Conservation (phyloP, 345 rosid genomes). For the Eucalyptus fibrosa region DNA sequence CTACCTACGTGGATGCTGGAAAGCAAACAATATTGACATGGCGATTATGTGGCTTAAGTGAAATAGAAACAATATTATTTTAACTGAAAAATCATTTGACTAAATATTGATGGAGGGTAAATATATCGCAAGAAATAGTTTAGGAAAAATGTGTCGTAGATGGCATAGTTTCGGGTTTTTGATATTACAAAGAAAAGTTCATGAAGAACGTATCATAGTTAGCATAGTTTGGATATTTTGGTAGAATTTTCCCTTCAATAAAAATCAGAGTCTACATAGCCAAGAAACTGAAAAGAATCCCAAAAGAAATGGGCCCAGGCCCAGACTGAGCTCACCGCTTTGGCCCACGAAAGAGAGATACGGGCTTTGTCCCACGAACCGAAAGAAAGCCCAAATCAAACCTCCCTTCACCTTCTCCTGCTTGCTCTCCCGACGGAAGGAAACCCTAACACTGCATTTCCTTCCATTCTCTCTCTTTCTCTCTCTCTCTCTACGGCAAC, state of each 20-base stretch:
- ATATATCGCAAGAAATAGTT: not conserved
- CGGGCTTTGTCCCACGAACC: not conserved
- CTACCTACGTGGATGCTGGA: rapidly evolving
- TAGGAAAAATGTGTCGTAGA: not conserved
- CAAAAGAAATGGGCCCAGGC: not conserved
- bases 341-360: not conserved
- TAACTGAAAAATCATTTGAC: too few relatives aligned
- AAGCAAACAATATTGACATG: not conserved
- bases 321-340: not conserved
- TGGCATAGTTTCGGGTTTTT: too few relatives aligned
- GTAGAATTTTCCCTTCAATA: not conserved
- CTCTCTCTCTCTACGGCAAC: not conserved
- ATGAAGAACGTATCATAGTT: too few relatives aligned
- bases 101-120: too few relatives aligned
- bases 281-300: not conserved
- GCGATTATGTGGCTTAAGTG: too few relatives aligned
- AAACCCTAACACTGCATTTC: not conserved
- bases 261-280: not conserved
- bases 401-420: not conserved
- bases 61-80: too few relatives aligned
- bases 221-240: too few relatives aligned
- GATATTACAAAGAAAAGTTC: too few relatives aligned
- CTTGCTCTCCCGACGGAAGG: not conserved
- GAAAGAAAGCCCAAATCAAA: not conserved
- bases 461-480: not conserved